Conservation (phyloP, 2,329 filamentous ascomycete genomes). For the Aspergillus melleus region DNA sequence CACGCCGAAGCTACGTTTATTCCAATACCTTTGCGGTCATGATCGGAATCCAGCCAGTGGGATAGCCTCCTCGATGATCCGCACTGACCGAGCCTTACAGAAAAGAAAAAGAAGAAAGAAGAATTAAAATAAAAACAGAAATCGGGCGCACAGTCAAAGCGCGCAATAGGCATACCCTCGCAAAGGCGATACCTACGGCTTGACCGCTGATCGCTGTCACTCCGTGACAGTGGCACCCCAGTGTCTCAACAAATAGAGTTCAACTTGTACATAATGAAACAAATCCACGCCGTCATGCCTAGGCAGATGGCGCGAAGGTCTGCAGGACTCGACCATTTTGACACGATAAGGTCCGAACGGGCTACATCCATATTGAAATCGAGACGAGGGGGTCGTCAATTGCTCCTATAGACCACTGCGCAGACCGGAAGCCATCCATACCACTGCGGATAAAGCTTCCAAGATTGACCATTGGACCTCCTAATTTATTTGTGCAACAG, state of each 20-base stretch:
- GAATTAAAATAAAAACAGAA: too few relatives aligned
- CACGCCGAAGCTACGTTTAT: not conserved
- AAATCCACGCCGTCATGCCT: not conserved
- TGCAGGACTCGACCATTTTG: not conserved
- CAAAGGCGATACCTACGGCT: not conserved
- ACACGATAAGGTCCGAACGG: not conserved
- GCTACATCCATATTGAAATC: not conserved
- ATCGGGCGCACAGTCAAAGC: not conserved
- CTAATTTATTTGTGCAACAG: not conserved
- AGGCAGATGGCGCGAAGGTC: not conserved
- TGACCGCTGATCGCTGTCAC: constrained; percentile 9
- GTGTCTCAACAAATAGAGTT: constrained; percentile 8
- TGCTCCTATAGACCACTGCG: not conserved
- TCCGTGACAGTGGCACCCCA: not conserved
- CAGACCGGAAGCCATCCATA: not conserved
- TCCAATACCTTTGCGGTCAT: not conserved
- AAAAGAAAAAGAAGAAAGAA: not conserved
- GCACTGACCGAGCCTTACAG: not conserved
- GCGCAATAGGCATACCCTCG: not conserved
- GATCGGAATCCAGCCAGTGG: constrained; percentile 16
- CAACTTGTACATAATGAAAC: not conserved
- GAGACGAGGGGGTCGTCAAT: not conserved
- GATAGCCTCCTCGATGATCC: constrained; percentile 11
- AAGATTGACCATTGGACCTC: not conserved
- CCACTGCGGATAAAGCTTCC: not conserved